Conservation (phyloP, 2,329 filamentous ascomycete genomes). For the Colletotrichum sp. region DNA sequence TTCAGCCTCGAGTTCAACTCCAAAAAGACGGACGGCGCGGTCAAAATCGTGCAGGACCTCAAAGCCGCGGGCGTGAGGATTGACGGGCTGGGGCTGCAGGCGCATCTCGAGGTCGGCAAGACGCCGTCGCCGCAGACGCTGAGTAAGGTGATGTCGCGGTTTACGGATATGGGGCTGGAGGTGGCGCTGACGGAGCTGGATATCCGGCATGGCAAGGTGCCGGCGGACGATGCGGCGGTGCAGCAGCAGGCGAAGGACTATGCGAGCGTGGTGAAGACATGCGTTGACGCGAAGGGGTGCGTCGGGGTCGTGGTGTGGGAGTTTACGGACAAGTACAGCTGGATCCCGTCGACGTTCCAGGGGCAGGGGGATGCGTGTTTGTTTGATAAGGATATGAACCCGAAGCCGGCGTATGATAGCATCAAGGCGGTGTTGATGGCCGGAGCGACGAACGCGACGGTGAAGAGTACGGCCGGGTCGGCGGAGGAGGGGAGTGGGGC, state of each 20-base stretch:
- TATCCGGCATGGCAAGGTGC: slow-evolving; percentile 59
- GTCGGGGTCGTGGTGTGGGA: slow-evolving; percentile 49
- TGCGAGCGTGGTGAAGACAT: slow-evolving; percentile 38
- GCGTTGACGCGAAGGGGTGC: slow-evolving; percentile 38
- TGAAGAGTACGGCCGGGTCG: not conserved
- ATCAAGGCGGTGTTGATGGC: slow-evolving; percentile 34
- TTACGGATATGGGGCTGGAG: slow-evolving; percentile 52
- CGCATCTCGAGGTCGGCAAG: slow-evolving; percentile 53
- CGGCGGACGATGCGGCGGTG: slow-evolving; percentile 62
- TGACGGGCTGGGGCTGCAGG: slow-evolving; percentile 65
- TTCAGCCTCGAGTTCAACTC: slow-evolving; percentile 44
- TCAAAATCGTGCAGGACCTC: slow-evolving; percentile 66
- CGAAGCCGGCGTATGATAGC: slow-evolving; percentile 44
- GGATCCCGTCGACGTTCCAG: slow-evolving; percentile 41
- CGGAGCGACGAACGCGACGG: not conserved
- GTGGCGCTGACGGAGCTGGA: slow-evolving; percentile 73
- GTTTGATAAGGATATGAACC: slow-evolving; percentile 38
- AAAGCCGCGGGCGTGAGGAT: slow-evolving; percentile 64
- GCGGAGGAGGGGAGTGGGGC: not conserved
- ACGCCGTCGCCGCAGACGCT: slow-evolving; percentile 47
- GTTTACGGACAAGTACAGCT: slow-evolving; percentile 46
- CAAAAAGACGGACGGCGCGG: slow-evolving; percentile 46
- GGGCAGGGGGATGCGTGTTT: slow-evolving; percentile 41
- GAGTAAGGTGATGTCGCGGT: slow-evolving; percentile 58
- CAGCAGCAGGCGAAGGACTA: slow-evolving; percentile 55